Percentiles rank a stretch among this genome's conserved stretches.
These are phyloP conservation scores for Phytophthora europaea DNA, from an alignment of 352 stramenopile species.

Conservation along the genomic window DNA sequence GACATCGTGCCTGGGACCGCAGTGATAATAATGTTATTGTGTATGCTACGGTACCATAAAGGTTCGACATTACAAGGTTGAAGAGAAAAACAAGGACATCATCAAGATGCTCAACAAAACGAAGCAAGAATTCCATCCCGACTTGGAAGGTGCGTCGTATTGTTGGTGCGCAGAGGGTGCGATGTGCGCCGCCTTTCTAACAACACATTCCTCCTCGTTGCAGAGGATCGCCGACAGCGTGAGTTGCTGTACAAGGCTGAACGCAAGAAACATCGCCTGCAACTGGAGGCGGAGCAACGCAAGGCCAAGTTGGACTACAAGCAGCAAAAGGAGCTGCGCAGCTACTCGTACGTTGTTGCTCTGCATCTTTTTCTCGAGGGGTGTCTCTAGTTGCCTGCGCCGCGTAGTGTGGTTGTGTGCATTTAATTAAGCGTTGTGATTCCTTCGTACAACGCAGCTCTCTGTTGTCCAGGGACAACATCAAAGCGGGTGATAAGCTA, in stretches of 20 bases:
- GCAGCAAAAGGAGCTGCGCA: slow-evolving; percentile 80
- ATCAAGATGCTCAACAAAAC: slow-evolving; percentile 91
- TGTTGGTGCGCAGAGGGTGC: slow-evolving; percentile 4
- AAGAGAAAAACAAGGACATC: slow-evolving; percentile 89
- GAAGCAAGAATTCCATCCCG: slow-evolving; percentile 79
- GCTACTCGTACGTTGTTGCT: slow-evolving; percentile 69
- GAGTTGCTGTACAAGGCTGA: slow-evolving; percentile 80
- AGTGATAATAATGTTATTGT: no score
- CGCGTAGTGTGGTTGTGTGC: background rate
- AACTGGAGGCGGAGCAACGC: slow-evolving; percentile 57
- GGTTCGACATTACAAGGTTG: slow-evolving; percentile 78
- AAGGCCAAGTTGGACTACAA: slow-evolving; percentile 72
- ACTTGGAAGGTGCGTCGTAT: slow-evolving; percentile 71
- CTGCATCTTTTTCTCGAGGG: background rate
- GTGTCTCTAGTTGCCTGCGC: no score
- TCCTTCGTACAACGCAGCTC: slow-evolving; percentile 36
- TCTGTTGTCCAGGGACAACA: slow-evolving; percentile 76
- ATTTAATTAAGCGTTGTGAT: background rate
- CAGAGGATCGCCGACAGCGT: slow-evolving; percentile 72
- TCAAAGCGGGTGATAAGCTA: slow-evolving; percentile 53
- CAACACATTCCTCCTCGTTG: slow-evolving; percentile 26
- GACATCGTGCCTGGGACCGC: background rate
- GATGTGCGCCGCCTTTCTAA: slow-evolving; percentile 17
- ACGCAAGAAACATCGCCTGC: slow-evolving; percentile 74
- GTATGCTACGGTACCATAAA: slow-evolving; percentile 16